Base-by-base conservation (phyloP, 345 rosid species). In the Lumnitzera littorea region DNA sequence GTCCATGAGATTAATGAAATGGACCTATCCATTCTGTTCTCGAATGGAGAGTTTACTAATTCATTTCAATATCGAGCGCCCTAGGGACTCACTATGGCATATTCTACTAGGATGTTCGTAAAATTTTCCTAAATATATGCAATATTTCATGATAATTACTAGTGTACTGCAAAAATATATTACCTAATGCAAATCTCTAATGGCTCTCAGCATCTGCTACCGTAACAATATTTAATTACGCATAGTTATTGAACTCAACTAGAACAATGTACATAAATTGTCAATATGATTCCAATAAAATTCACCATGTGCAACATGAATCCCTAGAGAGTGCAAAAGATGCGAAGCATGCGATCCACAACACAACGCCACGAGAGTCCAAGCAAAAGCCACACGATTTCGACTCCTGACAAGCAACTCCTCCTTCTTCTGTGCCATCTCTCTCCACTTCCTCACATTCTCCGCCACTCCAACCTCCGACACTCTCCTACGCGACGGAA, bases 341-440 rank as follows among this genome's bases (percentile, higher is more conserved):
- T 89, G 98, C 25, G 96, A 82, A 78, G 84, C 81, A 41, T 92
- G 98, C 41, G 97, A 82, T 29, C 99, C 97, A 64, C 99, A 89
- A 72, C 96, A 94, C 68, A 94, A 55, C 27, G 99, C 96, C 73
- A 87, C 99, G 75, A 89, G 71, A 47, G 90, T 89, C 99, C 99
- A 89, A 12, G 99, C 95, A 67, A 92, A 81, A 11, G 88, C 85
- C 63, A 89, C 96, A 11, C 96, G 84, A 15, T 87, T 85, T 76
- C 91, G 82, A n/a, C 89, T 87, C 83, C 79, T 79, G 29, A 72
- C 62, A 2, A 89, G 70, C 82, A 85, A 56, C 20, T 89, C 91
- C 71, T 92, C 97, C 72, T 89, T 89, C 82, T 80, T 87, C 73
- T 63, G 67, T 54, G 68, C 80, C 89, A 80, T 83, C 46, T 81